Evolutionary conservation across 163 green algal genomes (phyloP).

Genomic region (Coccomyxa subellipsoidea): DNA sequence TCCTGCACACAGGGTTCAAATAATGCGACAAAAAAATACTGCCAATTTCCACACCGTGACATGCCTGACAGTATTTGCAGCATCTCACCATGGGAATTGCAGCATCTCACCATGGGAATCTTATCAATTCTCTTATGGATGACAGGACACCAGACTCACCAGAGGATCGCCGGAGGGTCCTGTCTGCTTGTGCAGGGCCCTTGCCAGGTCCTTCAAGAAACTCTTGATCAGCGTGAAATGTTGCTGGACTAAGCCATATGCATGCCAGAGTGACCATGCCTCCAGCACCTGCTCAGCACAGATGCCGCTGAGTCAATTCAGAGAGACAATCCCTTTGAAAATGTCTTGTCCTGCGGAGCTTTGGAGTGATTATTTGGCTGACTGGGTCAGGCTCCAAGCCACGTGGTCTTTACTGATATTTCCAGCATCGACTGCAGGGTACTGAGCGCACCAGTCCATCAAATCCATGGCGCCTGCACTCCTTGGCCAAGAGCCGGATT

Average conservation of each 20-base stretch:
- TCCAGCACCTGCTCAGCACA: conserved; percentile 50
- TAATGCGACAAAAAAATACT: background rate
- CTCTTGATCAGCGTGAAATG: conserved; percentile 18
- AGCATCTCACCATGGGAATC: background rate
- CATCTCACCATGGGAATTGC: background rate
- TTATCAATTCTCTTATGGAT: background rate
- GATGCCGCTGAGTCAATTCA: background rate
- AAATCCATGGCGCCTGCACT: conserved; percentile 26
- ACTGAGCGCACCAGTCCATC: conserved; percentile 49
- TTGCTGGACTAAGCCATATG: conserved; percentile 32
- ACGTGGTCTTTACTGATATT: background rate
- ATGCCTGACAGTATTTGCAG: background rate
- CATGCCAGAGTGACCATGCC: conserved; percentile 51
- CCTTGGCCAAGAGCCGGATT: conserved; percentile 11
- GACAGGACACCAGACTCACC: background rate
- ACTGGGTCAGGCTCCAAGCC: background rate
- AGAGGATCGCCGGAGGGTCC: background rate
- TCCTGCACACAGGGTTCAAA: conserved; percentile 14
- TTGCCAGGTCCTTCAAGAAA: background rate
- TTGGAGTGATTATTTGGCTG: background rate
- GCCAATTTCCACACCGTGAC: background rate
- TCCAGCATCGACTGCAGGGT: background rate
- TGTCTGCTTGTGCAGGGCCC: background rate
- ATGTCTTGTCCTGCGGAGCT: background rate
- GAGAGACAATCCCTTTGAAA: background rate